phyloP scores from a whole-genome alignment of 2,329 filamentous ascomycete species.

The Podosphaera xanthii region DNA sequence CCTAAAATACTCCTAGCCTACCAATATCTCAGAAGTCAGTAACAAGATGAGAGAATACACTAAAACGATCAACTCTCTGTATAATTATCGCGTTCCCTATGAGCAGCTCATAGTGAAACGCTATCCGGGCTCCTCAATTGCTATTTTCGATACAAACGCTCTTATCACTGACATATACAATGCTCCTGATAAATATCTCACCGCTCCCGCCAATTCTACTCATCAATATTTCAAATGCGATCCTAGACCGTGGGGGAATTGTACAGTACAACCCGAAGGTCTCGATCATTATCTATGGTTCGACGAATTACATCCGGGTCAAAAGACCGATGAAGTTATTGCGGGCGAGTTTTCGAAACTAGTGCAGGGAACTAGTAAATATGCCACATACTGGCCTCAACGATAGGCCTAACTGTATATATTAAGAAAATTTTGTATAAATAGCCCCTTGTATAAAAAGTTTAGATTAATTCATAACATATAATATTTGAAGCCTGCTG shows the following conservation, averaged over 20 bases:
- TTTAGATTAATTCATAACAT: neutral
- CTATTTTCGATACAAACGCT: constrained; percentile 42
- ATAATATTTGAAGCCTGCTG: neutral
- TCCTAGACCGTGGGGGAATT: constrained; percentile 14
- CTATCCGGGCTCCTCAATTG: constrained; percentile 36
- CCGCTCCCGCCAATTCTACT: constrained; percentile 37
- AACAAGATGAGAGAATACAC: constrained; percentile 28
- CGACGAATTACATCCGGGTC: constrained; percentile 50
- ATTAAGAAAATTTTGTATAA: neutral
- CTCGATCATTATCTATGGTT: constrained; percentile 47
- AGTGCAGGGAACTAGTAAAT: constrained; percentile 21
- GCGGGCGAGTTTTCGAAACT: constrained; percentile 32
- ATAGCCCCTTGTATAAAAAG: neutral
- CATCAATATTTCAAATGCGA: constrained; percentile 33
- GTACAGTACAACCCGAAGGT: constrained; percentile 17
- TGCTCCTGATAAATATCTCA: constrained; percentile 36
- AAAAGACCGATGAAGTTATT: constrained; percentile 34
- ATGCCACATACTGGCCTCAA: constrained; percentile 16
- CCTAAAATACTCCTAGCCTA: constrained; percentile 11
- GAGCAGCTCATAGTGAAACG: constrained; percentile 21
- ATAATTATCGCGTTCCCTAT: constrained; percentile 26
- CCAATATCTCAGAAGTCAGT: constrained; percentile 25
- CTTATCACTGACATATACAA: constrained; percentile 42
- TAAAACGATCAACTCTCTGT: constrained; percentile 25
- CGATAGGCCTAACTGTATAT: neutral